Percentiles rank a stretch among this genome's conserved stretches.
phyloP scores from a whole-genome alignment of 345 rosid species.

The Salix purpurea region DNA sequence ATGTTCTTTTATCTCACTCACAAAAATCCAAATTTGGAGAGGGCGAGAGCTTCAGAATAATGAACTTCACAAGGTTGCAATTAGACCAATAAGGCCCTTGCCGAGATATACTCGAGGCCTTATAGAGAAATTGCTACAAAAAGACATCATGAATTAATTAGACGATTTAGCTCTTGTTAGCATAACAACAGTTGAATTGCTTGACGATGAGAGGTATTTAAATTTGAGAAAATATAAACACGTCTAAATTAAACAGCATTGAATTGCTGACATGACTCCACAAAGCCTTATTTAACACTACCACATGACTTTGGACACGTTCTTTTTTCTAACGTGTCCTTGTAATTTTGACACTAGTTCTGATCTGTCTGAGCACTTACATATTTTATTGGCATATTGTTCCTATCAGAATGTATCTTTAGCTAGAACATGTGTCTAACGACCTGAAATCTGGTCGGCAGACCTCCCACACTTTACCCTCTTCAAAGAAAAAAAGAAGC shows the following conservation, averaged over 20 bases:
- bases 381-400: not conserved
- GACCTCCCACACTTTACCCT: not conserved
- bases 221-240: not conserved
- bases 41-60: not conserved
- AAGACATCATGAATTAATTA: not conserved
- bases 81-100: not conserved
- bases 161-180: not conserved
- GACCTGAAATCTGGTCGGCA: not conserved
- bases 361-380: not conserved
- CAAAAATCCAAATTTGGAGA: not conserved
- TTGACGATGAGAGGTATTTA: not conserved
- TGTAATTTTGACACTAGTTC: not conserved
- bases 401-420: not conserved
- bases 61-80: not conserved
- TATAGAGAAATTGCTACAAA: not conserved
- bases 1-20: not conserved
- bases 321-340: not conserved
- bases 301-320: not conserved
- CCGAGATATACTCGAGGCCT: not conserved
- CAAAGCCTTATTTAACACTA: not conserved
- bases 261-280: not conserved
- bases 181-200: not conserved
- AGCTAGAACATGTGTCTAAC: not conserved
- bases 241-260: not conserved
- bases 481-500: too few species aligned